Evolutionary conservation across 2,329 filamentous ascomycete genomes (phyloP), one percentile per base, ranked within the genome.

Genomic region (Colletotrichum tabaci): DNA sequence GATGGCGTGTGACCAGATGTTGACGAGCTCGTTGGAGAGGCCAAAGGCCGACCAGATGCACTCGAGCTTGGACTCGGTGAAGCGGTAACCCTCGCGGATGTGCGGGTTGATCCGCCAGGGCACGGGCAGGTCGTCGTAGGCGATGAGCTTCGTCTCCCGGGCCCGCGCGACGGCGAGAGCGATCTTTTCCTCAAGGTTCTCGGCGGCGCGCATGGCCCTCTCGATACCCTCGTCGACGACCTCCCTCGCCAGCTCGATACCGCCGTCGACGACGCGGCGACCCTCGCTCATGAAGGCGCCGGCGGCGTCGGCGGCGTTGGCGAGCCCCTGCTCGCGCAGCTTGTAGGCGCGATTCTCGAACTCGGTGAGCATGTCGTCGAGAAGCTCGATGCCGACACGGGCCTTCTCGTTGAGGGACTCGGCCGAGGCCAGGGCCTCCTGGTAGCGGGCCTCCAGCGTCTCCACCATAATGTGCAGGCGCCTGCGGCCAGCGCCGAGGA

Each of bases 61-160:
- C 76, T 96, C 96, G 67, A 96, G 85, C 81, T 97, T 97, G 71
- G 94, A 95, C 77, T 97, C 94, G 73, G 91, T 93, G 85, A 99
- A 99, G 62, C 96, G 95, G 81, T 99, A 99, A 21, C 96, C 96
- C 65, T 90, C 90, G 62, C 91, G 87, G 79, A 99, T 98, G 82
- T 99, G 94, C 2, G 95, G 95, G 82, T 99, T 99, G 78, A 97
- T 92, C 72, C 93, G 90, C 96, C 96, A 99, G 0, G 96, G 96
- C 47, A 93, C 86, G 1, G 96, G 96, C 6, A 99, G 87, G 77
- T 98, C 95, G 57, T 97, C 91, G 83, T 98, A 99, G 73, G 89
- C 88, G 75, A 99, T 93, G 16, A 98, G 87, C 58, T 95, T 94
- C 61, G 94, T 89, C 79, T 97, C 92, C 75, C 92, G 89, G 38